Evolutionary conservation across 1,139 yeast genomes (phyloP).

Genomic region (Blastobotrys ciferrii): DNA sequence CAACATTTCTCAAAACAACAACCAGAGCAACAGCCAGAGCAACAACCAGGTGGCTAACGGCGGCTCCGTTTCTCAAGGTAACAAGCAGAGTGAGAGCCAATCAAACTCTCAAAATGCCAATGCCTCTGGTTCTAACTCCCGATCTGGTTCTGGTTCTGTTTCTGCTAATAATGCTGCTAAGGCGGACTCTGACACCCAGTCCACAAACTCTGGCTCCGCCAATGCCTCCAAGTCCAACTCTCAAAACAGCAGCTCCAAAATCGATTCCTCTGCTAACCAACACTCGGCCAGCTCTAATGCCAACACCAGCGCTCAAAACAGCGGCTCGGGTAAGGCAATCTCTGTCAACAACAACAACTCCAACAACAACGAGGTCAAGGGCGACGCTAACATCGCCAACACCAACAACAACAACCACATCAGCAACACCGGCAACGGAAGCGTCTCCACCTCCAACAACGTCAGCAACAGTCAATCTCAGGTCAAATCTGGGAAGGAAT

Average conservation of each 20-base stretch:
- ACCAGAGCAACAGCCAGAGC: neutral
- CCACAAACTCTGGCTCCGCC: neutral
- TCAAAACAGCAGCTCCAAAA: neutral
- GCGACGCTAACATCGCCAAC: conserved; percentile 1
- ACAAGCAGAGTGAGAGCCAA: neutral
- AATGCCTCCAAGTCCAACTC: neutral
- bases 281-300: neutral
- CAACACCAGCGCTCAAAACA: neutral
- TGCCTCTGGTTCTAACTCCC: neutral
- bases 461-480: neutral
- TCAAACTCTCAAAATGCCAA: neutral
- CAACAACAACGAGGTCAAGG: neutral
- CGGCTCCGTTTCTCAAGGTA: neutral
- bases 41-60: neutral
- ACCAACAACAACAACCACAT: conserved; percentile 1
- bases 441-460: neutral
- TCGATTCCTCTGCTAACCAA: neutral
- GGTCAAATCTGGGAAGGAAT: neutral
- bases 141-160: too few relatives aligned
- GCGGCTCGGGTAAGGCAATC: neutral
- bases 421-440: conserved; percentile 1
- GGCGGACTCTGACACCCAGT: neutral
- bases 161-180: neutral
- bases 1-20: neutral
- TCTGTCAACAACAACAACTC: neutral